phyloP scores from a whole-genome alignment of 306 rosid species.

The Mimosa bimucronata region DNA sequence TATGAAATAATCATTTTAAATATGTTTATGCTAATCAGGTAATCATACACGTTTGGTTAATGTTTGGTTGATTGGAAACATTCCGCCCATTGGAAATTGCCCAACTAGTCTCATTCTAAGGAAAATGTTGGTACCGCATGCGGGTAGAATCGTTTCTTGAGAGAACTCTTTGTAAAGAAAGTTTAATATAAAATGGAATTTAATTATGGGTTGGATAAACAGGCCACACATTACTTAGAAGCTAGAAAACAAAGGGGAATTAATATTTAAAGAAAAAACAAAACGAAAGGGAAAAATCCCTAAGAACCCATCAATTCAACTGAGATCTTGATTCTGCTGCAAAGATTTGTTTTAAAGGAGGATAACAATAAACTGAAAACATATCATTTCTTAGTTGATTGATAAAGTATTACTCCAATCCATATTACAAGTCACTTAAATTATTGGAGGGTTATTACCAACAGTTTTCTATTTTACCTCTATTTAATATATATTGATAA shows the following conservation, averaged over 20 bases:
- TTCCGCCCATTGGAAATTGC: conserved; percentile 26
- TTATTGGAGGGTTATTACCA: too few species aligned
- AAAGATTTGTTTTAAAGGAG: background rate
- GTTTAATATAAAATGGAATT: background rate
- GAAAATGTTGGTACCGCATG: conserved; percentile 13
- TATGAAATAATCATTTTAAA: background rate
- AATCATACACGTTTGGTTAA: background rate
- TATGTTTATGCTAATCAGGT: background rate
- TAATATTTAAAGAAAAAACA: too few species aligned
- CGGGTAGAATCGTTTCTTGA: background rate
- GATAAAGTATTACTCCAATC: too few species aligned
- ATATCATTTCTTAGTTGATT: too few species aligned
- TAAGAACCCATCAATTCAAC: conserved; percentile 1
- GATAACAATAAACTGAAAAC: too few species aligned
- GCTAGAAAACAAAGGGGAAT: background rate
- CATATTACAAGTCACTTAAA: too few species aligned
- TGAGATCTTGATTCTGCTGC: background rate
- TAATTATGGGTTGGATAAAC: background rate
- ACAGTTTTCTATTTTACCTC: too few species aligned
- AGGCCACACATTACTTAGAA: conserved; percentile 21
- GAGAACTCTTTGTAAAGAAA: background rate
- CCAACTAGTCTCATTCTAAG: background rate
- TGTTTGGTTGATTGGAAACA: conserved; percentile 1
- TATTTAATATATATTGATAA: too few species aligned
- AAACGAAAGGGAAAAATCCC: background rate